These are phyloP conservation scores for Tricholoma flavovirens DNA, from an alignment of 768 basidiomycete species.

Conservation along the genomic window DNA sequence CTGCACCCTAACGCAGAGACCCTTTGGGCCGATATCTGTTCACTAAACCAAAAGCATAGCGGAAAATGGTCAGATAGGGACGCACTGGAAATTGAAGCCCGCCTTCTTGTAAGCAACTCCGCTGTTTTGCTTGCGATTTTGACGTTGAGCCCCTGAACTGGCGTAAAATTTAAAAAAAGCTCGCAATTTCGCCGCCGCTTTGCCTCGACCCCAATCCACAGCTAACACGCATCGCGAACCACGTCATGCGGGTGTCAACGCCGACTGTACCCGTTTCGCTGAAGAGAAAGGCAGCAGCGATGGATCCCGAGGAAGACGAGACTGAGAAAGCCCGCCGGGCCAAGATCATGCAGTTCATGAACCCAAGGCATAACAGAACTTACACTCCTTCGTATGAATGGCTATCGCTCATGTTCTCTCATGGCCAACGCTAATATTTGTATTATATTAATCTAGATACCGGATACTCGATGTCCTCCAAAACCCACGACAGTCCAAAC, in stretches of 20 bases:
- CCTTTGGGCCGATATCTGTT: constrained; percentile 73
- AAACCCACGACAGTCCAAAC: constrained; percentile 23
- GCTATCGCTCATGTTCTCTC: constrained; percentile 2
- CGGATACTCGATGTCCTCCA: constrained; percentile 49
- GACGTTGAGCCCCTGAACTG: background rate
- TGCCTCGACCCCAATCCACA: constrained; percentile 79
- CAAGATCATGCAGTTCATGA: constrained; percentile 79
- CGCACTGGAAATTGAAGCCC: constrained; percentile 68
- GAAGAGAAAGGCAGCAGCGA: constrained; percentile 67
- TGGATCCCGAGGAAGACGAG: constrained; percentile 74
- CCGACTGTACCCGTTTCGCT: constrained; percentile 68
- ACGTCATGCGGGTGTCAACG: constrained; percentile 63
- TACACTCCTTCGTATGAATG: constrained; percentile 43
- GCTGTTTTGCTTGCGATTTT: background rate
- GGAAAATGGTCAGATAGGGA: constrained; percentile 65
- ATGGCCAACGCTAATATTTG: constrained; percentile 1
- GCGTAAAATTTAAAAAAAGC: constrained; percentile 22
- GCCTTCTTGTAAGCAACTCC: constrained; percentile 52
- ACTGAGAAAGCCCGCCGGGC: constrained; percentile 64
- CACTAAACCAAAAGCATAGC: constrained; percentile 53
- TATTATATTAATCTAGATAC: constrained; percentile 35
- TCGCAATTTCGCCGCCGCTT: constrained; percentile 68
- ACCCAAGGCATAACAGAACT: constrained; percentile 46
- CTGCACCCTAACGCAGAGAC: constrained; percentile 76
- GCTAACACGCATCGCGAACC: constrained; percentile 70